A percentile compares a stretch with the other conserved stretches of the same genome.
Evolutionary conservation across 495 filamentous ascomycete species (phyloP).

Genomic region (Baudoinia panamericana): DNA sequence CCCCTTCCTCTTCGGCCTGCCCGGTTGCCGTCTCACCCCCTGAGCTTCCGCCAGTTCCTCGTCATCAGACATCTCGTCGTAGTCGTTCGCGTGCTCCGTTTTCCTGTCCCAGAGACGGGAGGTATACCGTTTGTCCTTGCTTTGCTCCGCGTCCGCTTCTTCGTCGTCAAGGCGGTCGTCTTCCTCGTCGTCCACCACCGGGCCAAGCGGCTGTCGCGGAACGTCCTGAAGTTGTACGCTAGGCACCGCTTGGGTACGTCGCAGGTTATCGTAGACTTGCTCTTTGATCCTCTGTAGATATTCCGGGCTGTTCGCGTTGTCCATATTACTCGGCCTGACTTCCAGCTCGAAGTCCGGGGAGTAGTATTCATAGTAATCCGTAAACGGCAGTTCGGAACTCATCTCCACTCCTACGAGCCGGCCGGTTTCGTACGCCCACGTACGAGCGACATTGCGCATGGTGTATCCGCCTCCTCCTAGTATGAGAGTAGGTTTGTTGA

Average conservation of each 20-base stretch:
- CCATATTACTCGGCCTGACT: constrained; percentile 94
- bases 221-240: constrained; percentile 93
- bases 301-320: constrained; percentile 89
- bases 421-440: constrained; percentile 95
- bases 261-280: constrained; percentile 84
- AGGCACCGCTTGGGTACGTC: constrained; percentile 65
- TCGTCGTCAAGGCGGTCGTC: constrained; percentile 85
- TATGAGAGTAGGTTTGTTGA: constrained; percentile 79
- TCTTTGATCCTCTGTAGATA: constrained; percentile 93
- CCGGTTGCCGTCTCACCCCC: constrained; percentile 53
- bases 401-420: constrained; percentile 72
- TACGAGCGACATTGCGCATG: constrained; percentile 95
- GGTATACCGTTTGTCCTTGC: constrained; percentile 71
- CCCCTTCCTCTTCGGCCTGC: constrained; percentile 43
- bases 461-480: constrained; percentile 95
- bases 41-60: constrained; percentile 68
- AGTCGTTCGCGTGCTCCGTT: constrained; percentile 58
- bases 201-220: constrained; percentile 60
- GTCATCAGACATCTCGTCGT: constrained; percentile 41
- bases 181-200: constrained; percentile 79
- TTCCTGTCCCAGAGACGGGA: constrained; percentile 73
- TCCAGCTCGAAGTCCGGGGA: constrained; percentile 92
- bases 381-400: constrained; percentile 74
- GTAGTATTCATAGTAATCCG: constrained; percentile 99
- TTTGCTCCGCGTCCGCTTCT: constrained; percentile 35